Evolutionary conservation across 208 protist genomes (phyloP), one percentile per base, ranked within the genome.

Genomic region (Trypanosomatidae sp.): DNA sequence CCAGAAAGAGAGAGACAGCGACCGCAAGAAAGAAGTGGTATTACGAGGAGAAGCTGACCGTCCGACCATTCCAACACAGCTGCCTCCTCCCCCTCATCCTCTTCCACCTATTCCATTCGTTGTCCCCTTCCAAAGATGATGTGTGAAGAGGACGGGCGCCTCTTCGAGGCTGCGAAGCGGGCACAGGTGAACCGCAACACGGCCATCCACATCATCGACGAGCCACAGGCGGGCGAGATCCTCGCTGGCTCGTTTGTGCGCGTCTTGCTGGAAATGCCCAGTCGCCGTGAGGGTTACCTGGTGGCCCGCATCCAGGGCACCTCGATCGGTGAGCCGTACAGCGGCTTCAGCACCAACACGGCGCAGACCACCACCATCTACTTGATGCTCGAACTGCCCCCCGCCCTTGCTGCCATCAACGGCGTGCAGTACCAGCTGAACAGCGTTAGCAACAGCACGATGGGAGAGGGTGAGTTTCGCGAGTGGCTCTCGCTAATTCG

Each of bases 391-490:
- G 55, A 86, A 33, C 88, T 94, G 25, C 88, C 89, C 3, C 84
- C 66, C 17, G 17, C 69, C 25, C 80, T 94, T 13, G 79, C 84
- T 2, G 74, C 47, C 9, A 85, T 91, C 64, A 96, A 96, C 67
- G 89, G 89, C 8, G 74, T 77, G 4, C 84, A 90, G 62, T 96
- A 88, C 68, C 87, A 94, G 71, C 81, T 96, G 59, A 94, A 92
- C 82, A 93, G 83, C 64, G 80, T 96, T 52, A 94, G 89, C 78
- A 96, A 96, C 75, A 91, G 88, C 74, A 60, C 60, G 17, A 92
- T 96, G 86, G 73, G 71, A 12, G 86, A 88, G 70, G 43, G 41
- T 13, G 91, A 96, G 77, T 96, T 96, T 66, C 33, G 69, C 3
- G 72, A 71, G 17, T 96, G 91, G 91, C 56, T 94, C 50, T 46